Percentiles rank a stretch among this genome's conserved stretches.
Evolutionary conservation across 305 asterid genomes (phyloP).

Genomic region (Fraxinus nigra): DNA sequence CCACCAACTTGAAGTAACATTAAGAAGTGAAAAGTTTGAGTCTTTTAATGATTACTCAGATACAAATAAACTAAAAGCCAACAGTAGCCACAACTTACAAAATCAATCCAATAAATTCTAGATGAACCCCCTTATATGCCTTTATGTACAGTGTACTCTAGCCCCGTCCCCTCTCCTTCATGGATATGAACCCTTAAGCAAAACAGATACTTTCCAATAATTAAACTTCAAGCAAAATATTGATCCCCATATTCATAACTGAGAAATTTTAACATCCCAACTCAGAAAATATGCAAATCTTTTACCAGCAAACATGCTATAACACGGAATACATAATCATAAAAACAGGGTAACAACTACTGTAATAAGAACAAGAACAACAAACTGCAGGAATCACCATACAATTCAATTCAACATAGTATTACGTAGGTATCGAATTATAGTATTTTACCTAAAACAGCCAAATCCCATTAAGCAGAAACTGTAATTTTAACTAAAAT

Average conservation of each 20-base stretch:
- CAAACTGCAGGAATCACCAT: neutral
- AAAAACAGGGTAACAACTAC: neutral
- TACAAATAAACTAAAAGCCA: neutral
- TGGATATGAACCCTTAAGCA: neutral
- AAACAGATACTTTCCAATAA: neutral
- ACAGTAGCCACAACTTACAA: neutral
- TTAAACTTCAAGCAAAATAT: neutral
- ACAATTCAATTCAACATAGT: constrained; percentile 8
- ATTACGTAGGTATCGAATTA: constrained; percentile 3
- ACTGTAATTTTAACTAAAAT: neutral
- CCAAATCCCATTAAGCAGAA: neutral
- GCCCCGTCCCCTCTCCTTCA: neutral
- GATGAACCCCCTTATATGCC: neutral
- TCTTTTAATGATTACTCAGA: neutral
- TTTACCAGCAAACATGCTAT: neutral
- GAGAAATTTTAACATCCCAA: neutral
- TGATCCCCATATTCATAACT: neutral
- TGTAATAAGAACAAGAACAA: neutral
- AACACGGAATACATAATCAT: neutral
- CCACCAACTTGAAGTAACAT: neutral
- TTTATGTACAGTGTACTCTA: neutral
- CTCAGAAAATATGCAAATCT: neutral
- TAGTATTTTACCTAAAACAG: constrained; percentile 18
- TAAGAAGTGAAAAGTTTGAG: neutral
- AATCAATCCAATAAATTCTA: neutral